Evolutionary conservation across 306 rosid species (phyloP).

Genomic region (Dryas alaskensis): DNA sequence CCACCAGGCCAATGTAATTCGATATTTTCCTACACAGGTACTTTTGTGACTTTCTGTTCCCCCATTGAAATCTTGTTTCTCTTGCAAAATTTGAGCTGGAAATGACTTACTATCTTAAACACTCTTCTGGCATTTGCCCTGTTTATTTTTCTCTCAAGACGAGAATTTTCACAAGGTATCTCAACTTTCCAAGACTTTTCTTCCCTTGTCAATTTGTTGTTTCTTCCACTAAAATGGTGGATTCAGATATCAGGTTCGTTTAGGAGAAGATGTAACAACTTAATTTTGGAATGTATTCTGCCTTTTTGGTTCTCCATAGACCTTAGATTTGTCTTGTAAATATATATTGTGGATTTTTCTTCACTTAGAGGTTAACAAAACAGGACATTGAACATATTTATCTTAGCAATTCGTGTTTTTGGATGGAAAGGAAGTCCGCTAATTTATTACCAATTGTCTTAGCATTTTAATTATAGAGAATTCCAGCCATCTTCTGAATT

Average conservation of each 20-base stretch:
- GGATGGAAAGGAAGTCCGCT: neutral
- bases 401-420: neutral
- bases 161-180: neutral
- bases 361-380: neutral
- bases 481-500: neutral
- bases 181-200: neutral
- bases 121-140: neutral
- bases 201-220: neutral
- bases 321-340: neutral
- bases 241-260: neutral
- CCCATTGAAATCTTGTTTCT: neutral
- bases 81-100: neutral
- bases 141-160: neutral
- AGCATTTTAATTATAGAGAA: neutral
- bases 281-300: neutral
- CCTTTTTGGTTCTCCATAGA: neutral
- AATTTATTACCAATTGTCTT: neutral
- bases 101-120: neutral
- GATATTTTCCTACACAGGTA: constrained; percentile 97
- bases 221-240: neutral
- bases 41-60: constrained; percentile 1
- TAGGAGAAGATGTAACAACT: neutral
- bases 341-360: neutral
- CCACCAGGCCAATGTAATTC: constrained; percentile 73
- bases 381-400: neutral